phyloP scores from a whole-genome alignment of 2,329 filamentous ascomycete species.

The Hirsutella minnesotensis region DNA sequence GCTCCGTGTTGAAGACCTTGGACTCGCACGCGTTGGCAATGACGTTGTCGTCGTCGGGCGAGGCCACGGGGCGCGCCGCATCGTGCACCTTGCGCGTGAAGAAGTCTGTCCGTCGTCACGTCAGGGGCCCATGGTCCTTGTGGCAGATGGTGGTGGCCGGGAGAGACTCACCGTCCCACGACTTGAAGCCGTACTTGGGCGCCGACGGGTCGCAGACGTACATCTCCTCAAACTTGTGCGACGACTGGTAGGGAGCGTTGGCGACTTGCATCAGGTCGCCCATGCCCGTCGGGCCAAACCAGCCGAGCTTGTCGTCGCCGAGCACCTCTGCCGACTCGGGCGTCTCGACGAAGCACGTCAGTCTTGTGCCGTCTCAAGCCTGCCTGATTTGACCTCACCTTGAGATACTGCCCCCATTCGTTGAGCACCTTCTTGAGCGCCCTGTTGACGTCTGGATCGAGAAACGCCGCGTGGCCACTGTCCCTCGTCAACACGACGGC shows the following conservation, averaged over 20 bases:
- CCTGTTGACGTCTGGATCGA: slow-evolving; percentile 42
- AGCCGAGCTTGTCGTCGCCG: slow-evolving; percentile 30
- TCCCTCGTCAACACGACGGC: neutral
- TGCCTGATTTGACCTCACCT: slow-evolving; percentile 21
- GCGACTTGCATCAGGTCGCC: slow-evolving; percentile 38
- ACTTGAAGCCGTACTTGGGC: slow-evolving; percentile 47
- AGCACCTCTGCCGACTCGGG: slow-evolving; percentile 42
- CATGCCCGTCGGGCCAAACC: slow-evolving; percentile 40
- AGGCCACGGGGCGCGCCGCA: slow-evolving; percentile 43
- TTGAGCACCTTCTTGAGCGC: slow-evolving; percentile 42
- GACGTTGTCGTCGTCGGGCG: slow-evolving; percentile 37
- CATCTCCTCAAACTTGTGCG: slow-evolving; percentile 43
- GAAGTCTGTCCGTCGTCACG: slow-evolving; percentile 31
- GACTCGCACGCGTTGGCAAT: slow-evolving; percentile 57
- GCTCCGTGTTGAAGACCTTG: slow-evolving; percentile 39
- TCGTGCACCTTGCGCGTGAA: slow-evolving; percentile 49
- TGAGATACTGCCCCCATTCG: slow-evolving; percentile 43
- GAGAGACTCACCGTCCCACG: slow-evolving; percentile 45
- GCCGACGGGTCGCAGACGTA: slow-evolving; percentile 45
- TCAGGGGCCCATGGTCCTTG: too few species aligned
- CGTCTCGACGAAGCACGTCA: slow-evolving; percentile 17
- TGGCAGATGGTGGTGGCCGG: too few species aligned
- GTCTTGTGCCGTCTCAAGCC: neutral
- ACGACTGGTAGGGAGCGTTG: slow-evolving; percentile 29
- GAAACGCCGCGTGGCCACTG: slow-evolving; percentile 38